Base-by-base conservation (phyloP, 2,329 filamentous ascomycete genomes). In the Leptographium procerum region DNA sequence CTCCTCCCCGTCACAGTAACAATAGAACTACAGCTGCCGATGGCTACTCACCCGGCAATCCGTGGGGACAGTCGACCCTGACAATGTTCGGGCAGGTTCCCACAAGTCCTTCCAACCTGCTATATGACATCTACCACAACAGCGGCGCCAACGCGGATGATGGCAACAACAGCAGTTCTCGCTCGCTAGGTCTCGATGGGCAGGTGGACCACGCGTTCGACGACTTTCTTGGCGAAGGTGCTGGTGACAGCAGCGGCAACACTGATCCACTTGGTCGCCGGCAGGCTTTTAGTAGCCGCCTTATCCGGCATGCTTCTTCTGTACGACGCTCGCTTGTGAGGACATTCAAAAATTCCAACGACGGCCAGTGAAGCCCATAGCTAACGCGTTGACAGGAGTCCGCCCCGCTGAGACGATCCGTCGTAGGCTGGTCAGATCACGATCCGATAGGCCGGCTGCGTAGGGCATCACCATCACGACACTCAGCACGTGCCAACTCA, bases 361-460 rank as follows among this genome's bases (percentile, higher is more conserved):
- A 19, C 22, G 34, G 47, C 47, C 11, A 24, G 19, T 16, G 33
- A 1, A 4, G 14, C 24, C 29, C 29, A 40, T n/a, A 28, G 9
- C 52, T 54, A 26, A 40, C 2, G 43, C 22, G 8, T 13, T n/a
- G 2, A 40, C 31, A 54, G 52, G 33, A 28, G 24, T 33, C 54
- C 8, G 19, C 19, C 19, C 29, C 22, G 22, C 51, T 2, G 50
- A 52, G 57, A 26, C 59, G 57, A 11, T 57, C 57, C 2, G 56
- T 56, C 1, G 56, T 60, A 5, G 57, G 57, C 24, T 58, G 59
- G 61, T 51, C 59, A 1, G 59, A 59, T 22, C 55, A n/a, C 47
- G 48, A 59, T 43, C 52, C 34, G 31, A 56, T 50, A 13, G 31
- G 28, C 28, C 54, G 54, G 16, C 40, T 56, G 22, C 53, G 53